Evolutionary conservation across 768 basidiomycete genomes (phyloP).

Genomic region (Pisolithus marmoratus): DNA sequence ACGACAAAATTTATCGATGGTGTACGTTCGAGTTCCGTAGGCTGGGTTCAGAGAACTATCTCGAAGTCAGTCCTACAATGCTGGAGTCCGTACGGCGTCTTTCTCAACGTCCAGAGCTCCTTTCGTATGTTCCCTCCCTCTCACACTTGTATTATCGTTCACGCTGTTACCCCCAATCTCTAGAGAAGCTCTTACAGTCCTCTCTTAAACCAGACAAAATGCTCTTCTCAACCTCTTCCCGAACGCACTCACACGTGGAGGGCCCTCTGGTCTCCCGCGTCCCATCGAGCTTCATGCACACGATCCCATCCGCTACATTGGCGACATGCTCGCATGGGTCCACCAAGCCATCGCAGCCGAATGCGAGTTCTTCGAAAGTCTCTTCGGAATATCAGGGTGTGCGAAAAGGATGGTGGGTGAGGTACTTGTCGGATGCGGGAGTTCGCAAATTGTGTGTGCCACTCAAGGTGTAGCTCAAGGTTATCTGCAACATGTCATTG

Average conservation of each 20-base stretch:
- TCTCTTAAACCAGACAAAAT: conserved; percentile 85
- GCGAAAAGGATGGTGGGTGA: conserved; percentile 73
- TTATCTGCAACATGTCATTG: too few species aligned
- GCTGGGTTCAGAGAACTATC: conserved; percentile 64
- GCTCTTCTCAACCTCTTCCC: too few species aligned
- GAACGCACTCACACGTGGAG: too few species aligned
- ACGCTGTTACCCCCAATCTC: conserved; percentile 42
- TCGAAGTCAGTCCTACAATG: conserved; percentile 67
- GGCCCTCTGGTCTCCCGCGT: too few species aligned
- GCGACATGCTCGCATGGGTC: too few species aligned
- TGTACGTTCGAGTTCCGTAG: conserved; percentile 79
- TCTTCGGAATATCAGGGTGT: conserved; percentile 62
- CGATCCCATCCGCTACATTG: too few species aligned
- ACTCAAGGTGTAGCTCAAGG: too few species aligned
- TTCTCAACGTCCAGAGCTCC: too few species aligned
- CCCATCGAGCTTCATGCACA: too few species aligned
- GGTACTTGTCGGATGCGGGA: conserved; percentile 72
- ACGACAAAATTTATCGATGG: conserved; percentile 85
- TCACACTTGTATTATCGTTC: too few species aligned
- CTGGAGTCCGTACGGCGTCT: too few species aligned
- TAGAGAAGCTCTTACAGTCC: conserved; percentile 69
- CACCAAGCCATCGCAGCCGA: conserved; percentile 88
- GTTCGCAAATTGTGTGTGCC: conserved; percentile 83
- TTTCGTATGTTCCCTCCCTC: too few species aligned
- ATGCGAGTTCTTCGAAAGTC: conserved; percentile 83